phyloP scores from a whole-genome alignment of 305 asterid species.

The Rubia tinctorum region DNA sequence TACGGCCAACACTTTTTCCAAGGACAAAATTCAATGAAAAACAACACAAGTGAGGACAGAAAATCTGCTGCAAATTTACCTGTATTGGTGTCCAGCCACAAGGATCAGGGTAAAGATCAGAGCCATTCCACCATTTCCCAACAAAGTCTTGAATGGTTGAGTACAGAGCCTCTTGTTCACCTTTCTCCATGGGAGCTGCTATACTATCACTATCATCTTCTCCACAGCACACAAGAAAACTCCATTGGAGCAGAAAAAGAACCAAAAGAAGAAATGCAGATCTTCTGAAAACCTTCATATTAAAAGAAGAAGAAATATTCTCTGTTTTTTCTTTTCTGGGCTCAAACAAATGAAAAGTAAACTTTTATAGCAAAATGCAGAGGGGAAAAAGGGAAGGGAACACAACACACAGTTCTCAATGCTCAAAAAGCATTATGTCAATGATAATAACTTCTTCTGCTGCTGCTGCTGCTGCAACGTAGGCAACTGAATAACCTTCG shows the following conservation, averaged over 20 bases:
- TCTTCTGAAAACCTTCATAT: slow-evolving; percentile 32
- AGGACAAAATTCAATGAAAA: neutral
- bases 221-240: slow-evolving; percentile 42
- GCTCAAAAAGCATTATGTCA: slow-evolving; percentile 38
- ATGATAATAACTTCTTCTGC: slow-evolving; percentile 24
- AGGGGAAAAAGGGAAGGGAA: slow-evolving; percentile 32
- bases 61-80: slow-evolving; percentile 33
- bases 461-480: slow-evolving; percentile 34
- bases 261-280: slow-evolving; percentile 24
- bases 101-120: slow-evolving; percentile 97
- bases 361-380: slow-evolving; percentile 51
- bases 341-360: slow-evolving; percentile 24
- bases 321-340: slow-evolving; percentile 14
- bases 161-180: slow-evolving; percentile 64
- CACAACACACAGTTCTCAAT: slow-evolving; percentile 51
- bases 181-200: slow-evolving; percentile 61
- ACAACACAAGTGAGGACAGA: neutral
- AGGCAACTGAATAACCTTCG: slow-evolving; percentile 17
- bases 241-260: slow-evolving; percentile 25
- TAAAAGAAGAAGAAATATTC: slow-evolving; percentile 18
- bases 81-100: slow-evolving; percentile 99
- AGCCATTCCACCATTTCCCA: slow-evolving; percentile 96
- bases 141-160: slow-evolving; percentile 86
- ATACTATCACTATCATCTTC: slow-evolving; percentile 33
- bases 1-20: neutral